Base-by-base conservation (phyloP, 2,329 filamentous ascomycete genomes). In the Pseudogymnoascus sp. region DNA sequence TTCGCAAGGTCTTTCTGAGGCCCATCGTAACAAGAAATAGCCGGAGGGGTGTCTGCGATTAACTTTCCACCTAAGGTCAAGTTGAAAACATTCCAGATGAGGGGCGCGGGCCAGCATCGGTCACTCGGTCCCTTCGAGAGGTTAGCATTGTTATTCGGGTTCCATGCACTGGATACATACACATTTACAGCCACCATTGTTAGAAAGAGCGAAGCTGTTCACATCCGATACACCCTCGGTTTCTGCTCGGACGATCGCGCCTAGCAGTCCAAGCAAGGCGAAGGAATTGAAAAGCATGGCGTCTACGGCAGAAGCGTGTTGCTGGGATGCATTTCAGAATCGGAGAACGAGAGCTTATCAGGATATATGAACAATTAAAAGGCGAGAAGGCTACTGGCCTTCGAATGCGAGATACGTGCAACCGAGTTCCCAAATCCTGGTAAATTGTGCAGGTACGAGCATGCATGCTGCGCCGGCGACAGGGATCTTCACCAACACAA, bases 11-110 rank as follows among this genome's bases (percentile, higher is more conserved):
- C 66, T 67, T 71, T 72, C 60, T 67, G 65, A 21, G 70, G 65
- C 43, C 72, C 66, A 64, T 70, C 67, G 61, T 77, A 76, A 63
- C 75, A 77, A 14, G 74, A 69, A 34, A 68, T 66, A 9, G 73
- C 75, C 5, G 72, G 64, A 4, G 75, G 76, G 3, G 63, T 59
- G 14, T 72, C 72, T n/a, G 63, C 60, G 28, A 77, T 72, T 1
- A 77, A 66, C 38, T 70, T 70, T 8, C 75, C 75, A 1, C 66
- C 66, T 14, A 77, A 63, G 0, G 73, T 70, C 2, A 56, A 46
- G 40, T 77, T 77, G 53, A 77, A 68, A 0, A 63, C 46, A 53
- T 69, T 63, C 74, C 74, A 77, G 12, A 65, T 56, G 14, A 64
- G 31, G 2, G 56, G 53, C 0, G 69, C 69, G 2, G 75, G 74